Evolutionary conservation across 192 early-diverging fungal genomes (phyloP).

Genomic region (Bifiguratus adelaidae): DNA sequence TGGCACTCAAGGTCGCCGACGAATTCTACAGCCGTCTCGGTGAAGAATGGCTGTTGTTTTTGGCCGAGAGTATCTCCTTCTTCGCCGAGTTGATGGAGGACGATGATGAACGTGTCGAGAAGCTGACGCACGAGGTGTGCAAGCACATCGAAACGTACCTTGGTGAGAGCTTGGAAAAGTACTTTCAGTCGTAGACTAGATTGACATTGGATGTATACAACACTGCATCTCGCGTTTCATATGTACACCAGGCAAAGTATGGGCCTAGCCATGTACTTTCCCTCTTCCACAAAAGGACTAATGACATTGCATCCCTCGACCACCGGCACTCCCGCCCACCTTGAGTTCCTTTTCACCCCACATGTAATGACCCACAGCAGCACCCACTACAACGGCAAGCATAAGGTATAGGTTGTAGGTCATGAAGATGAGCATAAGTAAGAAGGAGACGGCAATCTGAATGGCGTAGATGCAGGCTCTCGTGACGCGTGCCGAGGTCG

Average conservation of each 20-base stretch:
- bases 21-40: conserved; percentile 80
- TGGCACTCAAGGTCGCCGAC: conserved; percentile 56
- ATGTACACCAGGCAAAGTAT: no score
- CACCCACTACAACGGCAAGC: conserved; percentile 50
- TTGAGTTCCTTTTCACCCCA: conserved; percentile 20
- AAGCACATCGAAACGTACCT: conserved; percentile 81
- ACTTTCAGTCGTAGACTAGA: conserved; percentile 50
- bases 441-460: conserved; percentile 57
- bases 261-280: no score
- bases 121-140: conserved; percentile 68
- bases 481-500: conserved; percentile 33
- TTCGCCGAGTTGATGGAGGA: conserved; percentile 95
- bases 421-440: conserved; percentile 77
- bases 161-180: conserved; percentile 84
- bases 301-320: no score
- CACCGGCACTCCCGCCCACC: conserved; percentile 1
- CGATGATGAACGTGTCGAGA: conserved; percentile 76
- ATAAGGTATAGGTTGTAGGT: conserved; percentile 75
- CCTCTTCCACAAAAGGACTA: no score
- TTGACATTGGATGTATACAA: no score
- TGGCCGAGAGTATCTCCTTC: conserved; percentile 93
- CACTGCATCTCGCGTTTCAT: no score
- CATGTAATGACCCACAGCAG: conserved; percentile 50
- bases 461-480: conserved; percentile 56
- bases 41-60: conserved; percentile 85